These are phyloP conservation scores for Euphorbia schlechtendalii DNA, from an alignment of 441 rosid species.

Conservation along the genomic window DNA sequence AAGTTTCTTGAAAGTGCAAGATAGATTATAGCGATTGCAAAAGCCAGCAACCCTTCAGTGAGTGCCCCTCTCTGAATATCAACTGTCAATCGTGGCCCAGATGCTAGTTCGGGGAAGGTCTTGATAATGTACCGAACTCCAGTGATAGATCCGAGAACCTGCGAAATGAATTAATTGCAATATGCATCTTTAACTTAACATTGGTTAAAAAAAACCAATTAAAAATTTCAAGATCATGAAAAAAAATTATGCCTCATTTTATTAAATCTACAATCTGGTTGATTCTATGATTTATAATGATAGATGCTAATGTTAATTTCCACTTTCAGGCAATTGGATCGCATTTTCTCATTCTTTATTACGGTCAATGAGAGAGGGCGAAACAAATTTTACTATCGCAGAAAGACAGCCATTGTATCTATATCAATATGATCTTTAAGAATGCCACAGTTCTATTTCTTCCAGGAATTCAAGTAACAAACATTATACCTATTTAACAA, in stretches of 20 bases:
- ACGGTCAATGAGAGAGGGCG: not conserved
- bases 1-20: constrained; percentile 58
- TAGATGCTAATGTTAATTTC: not conserved
- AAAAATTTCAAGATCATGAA: not conserved
- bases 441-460: not conserved
- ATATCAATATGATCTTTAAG: not conserved
- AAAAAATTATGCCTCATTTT: not conserved
- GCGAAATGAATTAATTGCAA: constrained; percentile 5
- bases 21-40: constrained; percentile 50
- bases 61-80: constrained; percentile 73
- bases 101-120: constrained; percentile 54
- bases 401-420: not conserved
- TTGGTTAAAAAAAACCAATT: not conserved
- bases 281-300: no score
- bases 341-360: not conserved
- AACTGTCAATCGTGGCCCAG: constrained; percentile 63
- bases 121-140: constrained; percentile 57
- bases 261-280: no score
- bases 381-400: no score
- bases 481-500: not conserved
- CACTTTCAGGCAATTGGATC: not conserved
- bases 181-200: not conserved
- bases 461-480: not conserved
- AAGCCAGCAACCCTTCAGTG: constrained; percentile 75
- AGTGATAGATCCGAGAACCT: constrained; percentile 68